Evolutionary conservation across 2,329 filamentous ascomycete species (phyloP).

Genomic region (Metarhizium rileyi): DNA sequence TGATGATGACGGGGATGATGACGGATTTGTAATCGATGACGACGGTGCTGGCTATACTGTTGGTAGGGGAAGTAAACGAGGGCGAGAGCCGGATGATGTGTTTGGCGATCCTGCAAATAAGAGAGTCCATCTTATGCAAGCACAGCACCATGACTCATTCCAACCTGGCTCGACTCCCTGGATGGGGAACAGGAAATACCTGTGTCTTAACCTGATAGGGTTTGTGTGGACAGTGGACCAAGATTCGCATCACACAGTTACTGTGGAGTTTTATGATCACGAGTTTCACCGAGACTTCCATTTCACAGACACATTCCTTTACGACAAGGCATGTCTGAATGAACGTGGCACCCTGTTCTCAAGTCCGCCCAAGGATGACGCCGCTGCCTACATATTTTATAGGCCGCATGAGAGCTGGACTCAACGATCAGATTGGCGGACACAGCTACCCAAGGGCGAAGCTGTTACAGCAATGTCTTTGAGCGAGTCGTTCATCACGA

Average conservation of each 20-base stretch:
- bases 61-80: conserved; percentile 38
- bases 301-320: conserved; percentile 91
- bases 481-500: conserved; percentile 83
- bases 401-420: conserved; percentile 97
- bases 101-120: conserved; percentile 36
- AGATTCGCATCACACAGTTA: conserved; percentile 85
- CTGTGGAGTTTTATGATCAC: conserved; percentile 94
- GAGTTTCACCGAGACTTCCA: conserved; percentile 90
- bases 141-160: conserved; percentile 72
- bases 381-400: conserved; percentile 81
- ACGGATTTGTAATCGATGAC: conserved; percentile 89
- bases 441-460: conserved; percentile 78
- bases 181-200: conserved; percentile 86
- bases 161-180: conserved; percentile 93
- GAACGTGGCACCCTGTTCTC: conserved; percentile 81
- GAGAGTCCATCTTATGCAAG: conserved; percentile 39
- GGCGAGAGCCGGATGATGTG: conserved; percentile 43
- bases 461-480: conserved; percentile 79
- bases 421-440: conserved; percentile 80
- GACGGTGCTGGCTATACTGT: conserved; percentile 84
- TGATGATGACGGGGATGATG: conserved; percentile 45
- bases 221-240: conserved; percentile 97
- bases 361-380: conserved; percentile 57
- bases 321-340: conserved; percentile 90
- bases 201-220: conserved; percentile 86